These are phyloP conservation scores for Vitis rupestris DNA, from an alignment of 164 flowering plant species.

Conservation along the genomic window DNA sequence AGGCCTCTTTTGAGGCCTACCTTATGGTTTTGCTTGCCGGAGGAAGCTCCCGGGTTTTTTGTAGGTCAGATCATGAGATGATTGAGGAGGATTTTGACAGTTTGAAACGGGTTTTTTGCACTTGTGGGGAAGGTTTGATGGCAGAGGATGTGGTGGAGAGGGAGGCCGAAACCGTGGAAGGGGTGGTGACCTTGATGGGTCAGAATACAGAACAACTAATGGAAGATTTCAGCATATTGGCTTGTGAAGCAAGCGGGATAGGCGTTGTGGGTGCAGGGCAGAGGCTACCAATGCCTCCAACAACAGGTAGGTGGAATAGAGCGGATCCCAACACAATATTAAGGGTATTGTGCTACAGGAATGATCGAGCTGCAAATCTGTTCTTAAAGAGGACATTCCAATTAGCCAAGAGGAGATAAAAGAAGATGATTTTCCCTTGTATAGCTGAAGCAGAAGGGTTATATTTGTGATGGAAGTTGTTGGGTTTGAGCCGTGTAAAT, in stretches of 20 bases:
- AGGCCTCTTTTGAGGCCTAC: slow-evolving; percentile 80
- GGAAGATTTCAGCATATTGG: slow-evolving; percentile 80
- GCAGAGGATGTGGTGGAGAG: slow-evolving; percentile 64
- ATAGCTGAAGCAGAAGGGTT: neutral
- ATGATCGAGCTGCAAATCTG: slow-evolving; percentile 64
- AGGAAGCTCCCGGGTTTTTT: slow-evolving; percentile 55
- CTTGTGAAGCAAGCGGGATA: slow-evolving; percentile 65
- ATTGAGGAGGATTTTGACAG: slow-evolving; percentile 73
- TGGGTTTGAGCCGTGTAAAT: neutral
- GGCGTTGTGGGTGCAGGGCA: slow-evolving; percentile 48
- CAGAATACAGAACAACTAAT: slow-evolving; percentile 72
- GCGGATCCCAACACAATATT: slow-evolving; percentile 89
- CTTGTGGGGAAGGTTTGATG: slow-evolving; percentile 71
- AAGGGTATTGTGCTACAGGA: slow-evolving; percentile 81
- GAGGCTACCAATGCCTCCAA: slow-evolving; percentile 85
- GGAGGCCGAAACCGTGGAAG: slow-evolving; percentile 77
- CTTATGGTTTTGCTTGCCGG: slow-evolving; percentile 93
- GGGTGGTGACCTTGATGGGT: slow-evolving; percentile 70
- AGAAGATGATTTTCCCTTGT: neutral
- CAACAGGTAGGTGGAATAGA: slow-evolving; percentile 85
- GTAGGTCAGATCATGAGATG: slow-evolving; percentile 59
- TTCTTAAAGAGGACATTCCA: slow-evolving; percentile 86
- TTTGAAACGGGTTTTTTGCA: slow-evolving; percentile 59
- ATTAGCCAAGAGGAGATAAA: slow-evolving; percentile 64
- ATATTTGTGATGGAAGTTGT: neutral